Conservation (phyloP, 331 rosid species). For the Spiraea crenata region DNA sequence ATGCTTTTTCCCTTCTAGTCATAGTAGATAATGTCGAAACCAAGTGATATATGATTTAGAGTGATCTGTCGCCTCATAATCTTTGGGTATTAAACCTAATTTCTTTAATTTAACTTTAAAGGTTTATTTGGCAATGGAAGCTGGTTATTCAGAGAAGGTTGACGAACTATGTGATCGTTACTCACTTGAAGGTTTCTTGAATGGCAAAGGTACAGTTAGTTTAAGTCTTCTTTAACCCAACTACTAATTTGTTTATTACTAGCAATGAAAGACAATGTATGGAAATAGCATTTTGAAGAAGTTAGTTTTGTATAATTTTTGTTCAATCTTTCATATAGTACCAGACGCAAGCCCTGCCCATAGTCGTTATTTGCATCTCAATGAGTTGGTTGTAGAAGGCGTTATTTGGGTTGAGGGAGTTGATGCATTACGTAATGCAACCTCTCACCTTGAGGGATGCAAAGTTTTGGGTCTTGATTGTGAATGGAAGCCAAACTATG, state of each 20-base stretch:
- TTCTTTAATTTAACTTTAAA: slow-evolving; percentile 25
- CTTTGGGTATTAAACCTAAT: background rate
- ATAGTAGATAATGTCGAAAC: background rate
- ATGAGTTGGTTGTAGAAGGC: slow-evolving; percentile 54
- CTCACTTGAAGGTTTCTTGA: slow-evolving; percentile 61
- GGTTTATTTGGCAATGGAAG: slow-evolving; percentile 98
- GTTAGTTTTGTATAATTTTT: background rate
- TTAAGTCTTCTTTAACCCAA: background rate
- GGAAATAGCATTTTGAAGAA: slow-evolving; percentile 14
- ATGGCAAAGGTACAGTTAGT: slow-evolving; percentile 44
- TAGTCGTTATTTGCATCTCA: slow-evolving; percentile 58
- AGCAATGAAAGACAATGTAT: background rate
- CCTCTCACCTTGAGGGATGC: slow-evolving; percentile 62
- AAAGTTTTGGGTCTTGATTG: slow-evolving; percentile 89
- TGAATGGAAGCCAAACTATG: slow-evolving; percentile 95
- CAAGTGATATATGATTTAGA: background rate
- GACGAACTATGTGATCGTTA: slow-evolving; percentile 76
- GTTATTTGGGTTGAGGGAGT: slow-evolving; percentile 79
- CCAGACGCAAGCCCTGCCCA: slow-evolving; percentile 57
- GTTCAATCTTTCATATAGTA: slow-evolving; percentile 37
- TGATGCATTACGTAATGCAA: slow-evolving; percentile 59
- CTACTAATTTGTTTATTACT: background rate
- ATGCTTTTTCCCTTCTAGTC: background rate
- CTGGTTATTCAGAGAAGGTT: slow-evolving; percentile 90
- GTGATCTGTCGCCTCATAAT: background rate